Evolutionary conservation across 2,329 filamentous ascomycete species (phyloP), one percentile per base, ranked within the genome.

Genomic region (Phaeoacremonium minimum): DNA sequence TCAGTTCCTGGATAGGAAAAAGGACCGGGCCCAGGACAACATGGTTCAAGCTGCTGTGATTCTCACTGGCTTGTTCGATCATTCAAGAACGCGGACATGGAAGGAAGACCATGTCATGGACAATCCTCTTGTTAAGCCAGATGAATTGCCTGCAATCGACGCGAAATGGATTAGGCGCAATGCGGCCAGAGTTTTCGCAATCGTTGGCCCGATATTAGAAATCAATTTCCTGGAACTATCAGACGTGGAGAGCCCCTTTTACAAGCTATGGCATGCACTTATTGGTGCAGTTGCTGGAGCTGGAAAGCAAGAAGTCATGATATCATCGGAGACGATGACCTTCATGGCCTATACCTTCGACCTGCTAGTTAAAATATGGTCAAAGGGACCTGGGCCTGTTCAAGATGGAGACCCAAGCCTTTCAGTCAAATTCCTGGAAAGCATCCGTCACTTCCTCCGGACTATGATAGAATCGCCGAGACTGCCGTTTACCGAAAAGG

Each of bases 81-180:
- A 69, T 28, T 74, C 65, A 41, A 67, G 70, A 8, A 61, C 68
- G 32, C 60, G 81, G 42, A 58, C 82, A 4, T 97, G 89, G 88
- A 82, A 77, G 36, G 80, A 86, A 46, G 80, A 85, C 43, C 80
- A 82, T 35, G 82, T 87, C 8, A 69, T 80, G 40, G 77, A 84
- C 15, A 60, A 63, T 13, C 65, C 75, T 4, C 59, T 81, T 19
- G 63, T 80, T 36, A 74, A 69, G 35, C 71, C 82, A 0, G 77
- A 82, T n/a, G 88, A 96, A 41, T 67, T 98, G n/a, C 86, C 89
- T 6, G 68, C 82, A 6, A 66, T 97, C 6, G 89, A 97, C 51
- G 72, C 85, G 5, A 88, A 85, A 66, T 98, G 93, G 93, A 71
- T 94, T 11, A 78, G 91, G 36, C 83, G 77, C 40, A 87, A 87